Evolutionary conservation across 2,329 filamentous ascomycete species (phyloP).

Genomic region (Colletotrichum graminicola): DNA sequence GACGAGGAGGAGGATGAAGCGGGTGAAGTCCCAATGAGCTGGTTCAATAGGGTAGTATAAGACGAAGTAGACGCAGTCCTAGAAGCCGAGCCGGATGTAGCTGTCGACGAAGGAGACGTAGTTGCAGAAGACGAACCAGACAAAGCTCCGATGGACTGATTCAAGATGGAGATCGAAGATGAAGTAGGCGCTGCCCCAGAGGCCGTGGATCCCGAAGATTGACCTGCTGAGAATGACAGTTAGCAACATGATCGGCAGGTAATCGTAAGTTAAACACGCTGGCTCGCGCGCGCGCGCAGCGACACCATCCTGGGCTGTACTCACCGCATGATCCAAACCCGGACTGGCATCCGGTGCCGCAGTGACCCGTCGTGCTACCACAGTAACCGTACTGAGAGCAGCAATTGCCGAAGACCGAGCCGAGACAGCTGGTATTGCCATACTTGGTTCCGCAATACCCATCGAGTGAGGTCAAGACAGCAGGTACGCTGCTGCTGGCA

Average conservation of each 20-base stretch:
- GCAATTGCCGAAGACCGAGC: slow-evolving; percentile 37
- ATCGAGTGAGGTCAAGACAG: background rate
- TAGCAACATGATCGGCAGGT: background rate
- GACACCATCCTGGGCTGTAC: background rate
- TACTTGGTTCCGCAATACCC: slow-evolving; percentile 15
- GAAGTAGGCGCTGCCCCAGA: background rate
- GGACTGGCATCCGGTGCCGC: slow-evolving; percentile 40
- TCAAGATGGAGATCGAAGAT: background rate
- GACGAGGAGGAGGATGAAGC: background rate
- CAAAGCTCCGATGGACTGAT: too few species aligned
- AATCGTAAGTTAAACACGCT: too few species aligned
- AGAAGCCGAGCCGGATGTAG: background rate
- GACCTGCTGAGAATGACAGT: background rate
- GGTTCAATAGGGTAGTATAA: background rate
- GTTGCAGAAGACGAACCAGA: background rate
- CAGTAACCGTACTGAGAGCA: slow-evolving; percentile 43
- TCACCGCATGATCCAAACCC: slow-evolving; percentile 31
- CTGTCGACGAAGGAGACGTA: background rate
- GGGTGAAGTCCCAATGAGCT: background rate
- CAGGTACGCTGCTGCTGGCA: too few species aligned
- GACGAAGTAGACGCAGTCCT: background rate
- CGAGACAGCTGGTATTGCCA: slow-evolving; percentile 18
- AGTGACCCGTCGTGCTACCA: slow-evolving; percentile 35
- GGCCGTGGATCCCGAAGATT: background rate
- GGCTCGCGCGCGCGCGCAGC: too few species aligned